Evolutionary conservation across 495 filamentous ascomycete genomes (phyloP), one percentile per base, ranked within the genome.

Genomic region (Viridothelium virens): DNA sequence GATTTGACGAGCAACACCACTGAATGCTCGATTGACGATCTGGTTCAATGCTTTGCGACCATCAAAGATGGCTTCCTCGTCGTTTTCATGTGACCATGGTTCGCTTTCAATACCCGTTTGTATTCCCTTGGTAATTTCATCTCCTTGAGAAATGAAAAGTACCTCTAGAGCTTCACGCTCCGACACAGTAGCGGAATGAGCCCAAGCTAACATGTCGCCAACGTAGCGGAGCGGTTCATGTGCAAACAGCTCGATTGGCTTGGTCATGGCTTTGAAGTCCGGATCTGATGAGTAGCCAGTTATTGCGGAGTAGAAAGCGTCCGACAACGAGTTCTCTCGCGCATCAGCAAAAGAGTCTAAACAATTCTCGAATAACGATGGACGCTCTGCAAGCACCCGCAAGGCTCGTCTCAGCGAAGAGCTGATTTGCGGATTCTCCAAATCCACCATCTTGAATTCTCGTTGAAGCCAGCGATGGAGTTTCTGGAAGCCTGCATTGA

Each of bases 121-220:
- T 46, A 98, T 90, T 2, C 89, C 90, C 66, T 86, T 89, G 44
- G 88, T 90, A 68, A 96, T 89, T 69, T 96, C 91, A 66, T 94
- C 90, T n/a, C 91, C 92, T 64, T 96, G 92, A 1, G 88, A 86
- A 41, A 96, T 87, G 73, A 97, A 97, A 3, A 99, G 78, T 3
- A 89, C 86, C 72, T 97, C 94, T 18, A 99, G 80, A 2, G 93
- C 91, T 75, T 99, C 94, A 53, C 90, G 84, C 76, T 99, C 94
- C 25, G 92, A 92, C 0, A 97, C 94, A 0, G 93, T 86, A 5
- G 92, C 88, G 0, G 95, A 97, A 73, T 99, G 94, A 2, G 87
- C 86, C 94, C 94, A 99, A 5, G 94, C 94, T 16, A 97, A 83
- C 93, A 99, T 97, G 73, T 99, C 94, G 31, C 94, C 92, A 25